Evolutionary conservation across 805 yeast species (phyloP), one percentile per base, ranked within the genome.

Genomic region (Scheffersomyces ergatensis): DNA sequence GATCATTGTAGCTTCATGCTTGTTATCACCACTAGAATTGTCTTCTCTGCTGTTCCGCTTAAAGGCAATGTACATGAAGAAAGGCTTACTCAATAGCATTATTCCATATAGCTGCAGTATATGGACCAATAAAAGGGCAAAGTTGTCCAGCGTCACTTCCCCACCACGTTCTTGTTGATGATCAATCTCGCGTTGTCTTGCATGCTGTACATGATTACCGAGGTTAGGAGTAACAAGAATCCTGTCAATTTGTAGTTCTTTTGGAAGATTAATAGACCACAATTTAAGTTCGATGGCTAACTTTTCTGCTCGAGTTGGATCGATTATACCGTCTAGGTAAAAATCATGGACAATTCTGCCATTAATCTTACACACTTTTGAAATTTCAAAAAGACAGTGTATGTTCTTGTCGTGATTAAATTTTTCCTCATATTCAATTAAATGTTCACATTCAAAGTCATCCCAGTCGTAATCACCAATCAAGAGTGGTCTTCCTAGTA

Each of bases 401-500:
- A 45, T 41, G 42, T 49, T 51, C 36, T 55, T 58, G n/a, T 50
- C 53, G 2, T 49, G 30, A 21, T 45, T 24, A 16, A 11, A 38
- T 33, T 17, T 46, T 20, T 20, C 26, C 2, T 27, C 24, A 9
- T 18, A 11, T 21, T 34, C 34, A 12, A 29, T 14, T n/a, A 15
- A n/a, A 37, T 20, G 26, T 11, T 42, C 41, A 12, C 21, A 15
- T 4, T 15, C 25, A 52, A 37, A 45, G 40, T 65, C 72, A 44
- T 67, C 72, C 67, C 70, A 66, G 18, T 65, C 70, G 21, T 54
- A 45, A 29, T 64, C 67, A 19, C 49, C 46, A 8, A 70, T 64
- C 0, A 62, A 44, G 37, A 67, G 41, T 2, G 72, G 62, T 24
- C 73, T 45, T 2, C 74, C 74, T 34, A 70, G 33, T 14, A 58